phyloP scores from a whole-genome alignment of 345 rosid species.

The Boechera stricta region DNA sequence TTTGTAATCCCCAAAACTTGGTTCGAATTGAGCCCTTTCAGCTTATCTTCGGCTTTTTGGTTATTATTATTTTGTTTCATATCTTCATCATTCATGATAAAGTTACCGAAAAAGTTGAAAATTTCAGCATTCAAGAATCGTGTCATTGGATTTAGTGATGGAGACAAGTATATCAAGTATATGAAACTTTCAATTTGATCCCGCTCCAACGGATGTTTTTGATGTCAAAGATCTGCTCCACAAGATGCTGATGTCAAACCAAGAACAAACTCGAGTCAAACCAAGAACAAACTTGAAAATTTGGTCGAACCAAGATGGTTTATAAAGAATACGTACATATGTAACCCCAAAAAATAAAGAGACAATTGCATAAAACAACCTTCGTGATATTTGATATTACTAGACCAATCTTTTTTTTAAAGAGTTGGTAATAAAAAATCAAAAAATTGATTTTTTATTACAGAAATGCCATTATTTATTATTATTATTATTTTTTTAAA shows the following conservation, averaged over 20 bases:
- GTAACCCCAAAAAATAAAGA: slow-evolving; percentile 9
- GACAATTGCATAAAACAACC: no score
- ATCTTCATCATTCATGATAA: neutral
- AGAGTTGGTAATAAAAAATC: no score
- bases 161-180: neutral
- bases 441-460: no score
- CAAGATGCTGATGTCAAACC: slow-evolving; percentile 11
- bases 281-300: slow-evolving; percentile 31
- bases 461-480: no score
- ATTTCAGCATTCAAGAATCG: slow-evolving; percentile 6
- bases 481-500: no score
- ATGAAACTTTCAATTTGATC: neutral
- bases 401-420: no score
- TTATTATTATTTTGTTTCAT: neutral
- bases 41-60: neutral
- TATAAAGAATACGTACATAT: slow-evolving; percentile 37
- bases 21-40: slow-evolving; percentile 25
- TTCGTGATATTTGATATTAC: no score
- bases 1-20: slow-evolving; percentile 32
- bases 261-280: slow-evolving; percentile 19
- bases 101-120: neutral
- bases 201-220: neutral
- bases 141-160: slow-evolving; percentile 1
- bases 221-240: slow-evolving; percentile 13
- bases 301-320: slow-evolving; percentile 22